A percentile compares a stretch with the other conserved stretches of the same genome.
Evolutionary conservation across 1,139 yeast species (phyloP).

Genomic region (Yamadazyma trypodendri): DNA sequence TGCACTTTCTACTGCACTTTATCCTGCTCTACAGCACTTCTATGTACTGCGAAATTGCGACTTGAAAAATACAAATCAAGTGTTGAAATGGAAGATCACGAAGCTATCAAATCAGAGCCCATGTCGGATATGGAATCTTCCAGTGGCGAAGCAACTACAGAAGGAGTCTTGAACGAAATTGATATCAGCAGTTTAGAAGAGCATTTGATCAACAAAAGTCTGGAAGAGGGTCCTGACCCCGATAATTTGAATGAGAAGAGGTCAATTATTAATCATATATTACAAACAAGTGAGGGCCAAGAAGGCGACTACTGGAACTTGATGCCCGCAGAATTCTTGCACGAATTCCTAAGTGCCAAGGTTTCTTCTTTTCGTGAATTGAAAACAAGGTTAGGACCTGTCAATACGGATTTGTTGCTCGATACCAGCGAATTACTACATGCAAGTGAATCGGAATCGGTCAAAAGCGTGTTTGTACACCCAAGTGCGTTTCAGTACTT

Average conservation of each 20-base stretch:
- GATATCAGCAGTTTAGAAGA: background rate
- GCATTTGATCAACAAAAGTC: background rate
- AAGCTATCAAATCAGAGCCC: conserved; percentile 9
- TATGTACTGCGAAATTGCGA: too few species aligned
- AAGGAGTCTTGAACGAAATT: background rate
- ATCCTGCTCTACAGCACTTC: too few species aligned
- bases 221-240: background rate
- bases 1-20: too few species aligned
- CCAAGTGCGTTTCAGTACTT: conserved; percentile 44
- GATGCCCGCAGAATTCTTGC: conserved; percentile 31
- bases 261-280: conserved; percentile 22
- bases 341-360: conserved; percentile 25
- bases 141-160: background rate
- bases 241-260: conserved; percentile 20
- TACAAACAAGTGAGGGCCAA: conserved; percentile 18
- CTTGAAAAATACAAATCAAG: background rate
- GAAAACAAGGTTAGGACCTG: conserved; percentile 28
- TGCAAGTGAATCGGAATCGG: conserved; percentile 30
- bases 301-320: conserved; percentile 42
- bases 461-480: conserved; percentile 33
- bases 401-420: conserved; percentile 30
- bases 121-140: conserved; percentile 6
- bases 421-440: conserved; percentile 32
- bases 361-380: conserved; percentile 27
- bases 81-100: conserved; percentile 5